Conservation (phyloP, 2,329 filamentous ascomycete species). For the Curvularia lunata region DNA sequence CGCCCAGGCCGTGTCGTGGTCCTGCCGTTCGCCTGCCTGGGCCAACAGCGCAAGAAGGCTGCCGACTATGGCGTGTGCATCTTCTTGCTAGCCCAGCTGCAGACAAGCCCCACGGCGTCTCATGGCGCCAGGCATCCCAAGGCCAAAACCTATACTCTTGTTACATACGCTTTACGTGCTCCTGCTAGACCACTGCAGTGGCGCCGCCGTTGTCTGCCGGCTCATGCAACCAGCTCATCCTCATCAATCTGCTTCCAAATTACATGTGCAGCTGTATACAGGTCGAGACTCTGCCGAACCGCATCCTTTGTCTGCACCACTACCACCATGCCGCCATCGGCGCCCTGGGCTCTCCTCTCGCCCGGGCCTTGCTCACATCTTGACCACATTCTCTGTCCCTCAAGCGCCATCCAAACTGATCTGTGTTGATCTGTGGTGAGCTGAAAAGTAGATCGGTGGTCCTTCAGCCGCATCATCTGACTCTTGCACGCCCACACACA, state of each 20-base stretch:
- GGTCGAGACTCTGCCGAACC: slow-evolving; percentile 1
- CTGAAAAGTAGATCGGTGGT: background rate
- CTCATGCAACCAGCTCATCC: slow-evolving; percentile 4
- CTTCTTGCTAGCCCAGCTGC: background rate
- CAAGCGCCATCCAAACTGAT: background rate
- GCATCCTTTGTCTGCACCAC: background rate
- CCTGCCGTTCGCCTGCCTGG: slow-evolving; percentile 5
- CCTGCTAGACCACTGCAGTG: background rate
- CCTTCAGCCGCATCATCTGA: background rate
- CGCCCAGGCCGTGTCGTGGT: background rate
- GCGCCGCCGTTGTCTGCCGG: background rate
- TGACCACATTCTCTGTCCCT: background rate
- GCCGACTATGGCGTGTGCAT: slow-evolving; percentile 16
- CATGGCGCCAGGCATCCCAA: slow-evolving; percentile 2
- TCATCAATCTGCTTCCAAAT: slow-evolving; percentile 6
- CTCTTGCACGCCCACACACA: background rate
- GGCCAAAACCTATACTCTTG: background rate
- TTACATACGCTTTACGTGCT: background rate
- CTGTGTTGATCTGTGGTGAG: background rate
- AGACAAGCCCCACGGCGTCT: slow-evolving; percentile 3
- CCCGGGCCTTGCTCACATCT: slow-evolving; percentile 1
- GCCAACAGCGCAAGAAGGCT: slow-evolving; percentile 16
- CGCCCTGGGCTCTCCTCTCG: background rate
- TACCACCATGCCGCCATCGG: background rate
- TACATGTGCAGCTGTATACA: slow-evolving; percentile 1